Base-by-base conservation (phyloP, 2,329 filamentous ascomycete species). In the Botrytis paeoniae region DNA sequence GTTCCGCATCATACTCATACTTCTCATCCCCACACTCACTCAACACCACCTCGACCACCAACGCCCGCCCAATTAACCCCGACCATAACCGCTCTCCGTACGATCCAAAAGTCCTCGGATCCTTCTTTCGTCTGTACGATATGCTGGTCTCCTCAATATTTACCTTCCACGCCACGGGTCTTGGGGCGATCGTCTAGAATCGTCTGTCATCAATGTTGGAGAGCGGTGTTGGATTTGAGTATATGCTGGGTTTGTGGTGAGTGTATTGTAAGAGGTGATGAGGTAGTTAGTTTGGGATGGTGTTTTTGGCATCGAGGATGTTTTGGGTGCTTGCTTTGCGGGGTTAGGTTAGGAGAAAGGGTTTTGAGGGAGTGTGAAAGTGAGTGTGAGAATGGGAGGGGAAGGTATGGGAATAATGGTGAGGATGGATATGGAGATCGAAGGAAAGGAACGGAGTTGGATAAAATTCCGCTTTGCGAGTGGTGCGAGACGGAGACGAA, bases 171-270 rank as follows among this genome's bases (percentile, higher is more conserved):
- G 43, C 78, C 79, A 5, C 78, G 77, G 39, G 65, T 85, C 29
- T 79, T 89, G 3, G 86, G 86, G 16, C 82, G 81, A 25, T 82
- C 83, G 0, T 82, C 83, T 4, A 84, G 86, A 4, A 85, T 89
- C 6, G 83, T 85, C 37, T 89, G 87, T 78, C 76, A 78, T 39
- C 59, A 80, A 0, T 89, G 87, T 80, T 84, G 85, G 79, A 76
- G 80, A 12, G 83, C 83, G 1, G 79, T 89, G 3, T 78, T 89
- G 68, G 83, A 88, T 77, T 82, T 89, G 65, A 86, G 86, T 74
- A 85, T 89, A 69, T 89, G 85, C 79, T 89, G 82, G 88, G 86
- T 85, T 39, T 89, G 88, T 75, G 86, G 87, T 32, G 86, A 88
- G 78, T 79, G 87, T 61, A 83, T 89, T 20, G 83, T 84, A 51